Base-by-base conservation (phyloP, 768 basidiomycete species). In the Rhodotorula babjevae region DNA sequence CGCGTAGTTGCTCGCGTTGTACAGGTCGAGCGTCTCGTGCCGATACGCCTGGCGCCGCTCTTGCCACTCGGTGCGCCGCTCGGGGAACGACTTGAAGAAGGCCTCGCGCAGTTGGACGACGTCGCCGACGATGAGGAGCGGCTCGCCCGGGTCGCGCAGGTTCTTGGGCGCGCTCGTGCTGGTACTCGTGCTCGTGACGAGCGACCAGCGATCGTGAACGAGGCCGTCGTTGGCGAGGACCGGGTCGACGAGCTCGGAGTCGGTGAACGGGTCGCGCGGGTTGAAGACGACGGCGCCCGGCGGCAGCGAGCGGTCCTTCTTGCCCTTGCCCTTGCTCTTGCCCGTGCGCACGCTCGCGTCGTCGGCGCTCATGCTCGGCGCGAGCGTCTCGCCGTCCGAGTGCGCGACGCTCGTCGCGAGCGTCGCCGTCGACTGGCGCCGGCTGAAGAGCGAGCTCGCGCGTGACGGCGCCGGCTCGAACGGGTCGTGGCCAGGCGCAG, bases 41-140 rank as follows among this genome's bases (percentile, higher is more conserved):
- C 56, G 57, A 19, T 46, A 77, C 6, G 29, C 46, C 25, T 65
- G 55, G 9, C 76, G 53, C 7, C 53, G 58, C 27, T 10, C 21
- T 5, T 61, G 50, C n/a, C 69, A 72, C 18, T 67, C 65, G 46
- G 15, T 10, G 6, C 62, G n/a, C 4, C 76, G 64, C 1, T 69
- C 64, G 0, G 76, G 76, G 44, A 61, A 69, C 12, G 44, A 33
- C 10, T 52, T 5, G 40, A 77, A 77, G 52, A 74, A 61, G 0
- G 70, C 72, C 61, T 77, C 72, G 5, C 76, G 66, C 18, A 77
- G 62, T 36, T 74, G 76, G 1, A 74, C 73, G 25, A 77, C 69
- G 27, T 77, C 73, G 16, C 76, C 76, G 19, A 69, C 27, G 47
- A 77, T 74, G 44, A 57, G 1, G 25, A 71, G 67, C 1, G 69